phyloP scores from a whole-genome alignment of 1,284 basidiomycete species.

The Vanrija sp. region DNA sequence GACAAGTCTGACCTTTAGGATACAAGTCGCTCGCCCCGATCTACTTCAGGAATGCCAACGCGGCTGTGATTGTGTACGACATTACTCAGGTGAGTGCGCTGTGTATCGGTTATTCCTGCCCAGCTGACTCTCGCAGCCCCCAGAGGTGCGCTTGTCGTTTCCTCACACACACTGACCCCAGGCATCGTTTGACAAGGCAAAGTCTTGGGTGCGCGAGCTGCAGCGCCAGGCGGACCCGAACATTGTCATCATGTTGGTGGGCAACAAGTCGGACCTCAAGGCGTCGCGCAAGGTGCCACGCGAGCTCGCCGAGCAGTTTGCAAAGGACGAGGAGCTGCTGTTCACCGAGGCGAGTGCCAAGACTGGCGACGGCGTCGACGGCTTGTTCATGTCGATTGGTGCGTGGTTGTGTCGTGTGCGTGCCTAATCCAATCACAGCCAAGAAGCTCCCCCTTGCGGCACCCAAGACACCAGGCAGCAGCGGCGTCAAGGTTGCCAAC shows the following conservation, averaged over 20 bases:
- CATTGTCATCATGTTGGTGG: conserved; percentile 91
- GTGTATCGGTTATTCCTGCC: conserved; percentile 10
- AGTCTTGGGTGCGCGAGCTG: conserved; percentile 92
- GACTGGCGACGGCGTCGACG: conserved; percentile 80
- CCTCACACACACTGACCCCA: conserved; percentile 17
- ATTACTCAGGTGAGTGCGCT: conserved; percentile 62
- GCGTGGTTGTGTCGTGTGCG: conserved; percentile 16
- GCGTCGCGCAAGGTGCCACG: conserved; percentile 66
- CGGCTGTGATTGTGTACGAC: conserved; percentile 97
- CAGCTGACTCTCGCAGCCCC: conserved; percentile 19
- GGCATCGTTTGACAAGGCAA: conserved; percentile 84
- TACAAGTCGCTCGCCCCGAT: conserved; percentile 66
- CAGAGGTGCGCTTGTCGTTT: conserved; percentile 20
- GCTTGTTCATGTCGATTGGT: conserved; percentile 78
- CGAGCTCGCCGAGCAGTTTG: conserved; percentile 87
- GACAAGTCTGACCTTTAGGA: conserved; percentile 22
- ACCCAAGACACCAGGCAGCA: conserved; percentile 16
- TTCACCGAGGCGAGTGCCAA: conserved; percentile 97
- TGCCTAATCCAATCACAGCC: conserved; percentile 19
- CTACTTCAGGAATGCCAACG: conserved; percentile 98
- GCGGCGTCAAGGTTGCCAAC: conserved; percentile 34
- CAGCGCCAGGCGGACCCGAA: conserved; percentile 96
- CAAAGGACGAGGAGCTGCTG: conserved; percentile 89
- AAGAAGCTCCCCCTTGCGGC: conserved; percentile 41
- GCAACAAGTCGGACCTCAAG: conserved; percentile 87